Conservation (phyloP, 2,329 filamentous ascomycete genomes). For the Exophiala viscosa region DNA sequence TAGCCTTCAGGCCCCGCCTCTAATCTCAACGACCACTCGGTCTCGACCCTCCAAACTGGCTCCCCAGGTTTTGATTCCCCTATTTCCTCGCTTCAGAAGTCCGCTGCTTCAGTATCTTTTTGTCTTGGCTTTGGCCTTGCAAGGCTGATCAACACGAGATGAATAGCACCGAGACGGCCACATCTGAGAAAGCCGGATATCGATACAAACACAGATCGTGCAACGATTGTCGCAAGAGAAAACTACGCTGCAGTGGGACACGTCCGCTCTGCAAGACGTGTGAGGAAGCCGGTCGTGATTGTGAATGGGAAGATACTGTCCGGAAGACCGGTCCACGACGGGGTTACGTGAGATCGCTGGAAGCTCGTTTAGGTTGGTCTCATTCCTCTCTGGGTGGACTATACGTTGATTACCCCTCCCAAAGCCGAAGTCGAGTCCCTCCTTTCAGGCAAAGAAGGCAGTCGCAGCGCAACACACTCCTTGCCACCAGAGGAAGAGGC, state of each 20-base stretch:
- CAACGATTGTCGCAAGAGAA: conserved; percentile 3
- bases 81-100: no score
- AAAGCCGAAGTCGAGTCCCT: conserved; percentile 5
- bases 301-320: conserved; percentile 8
- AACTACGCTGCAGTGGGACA: not conserved
- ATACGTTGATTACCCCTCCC: not conserved
- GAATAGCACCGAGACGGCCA: no score
- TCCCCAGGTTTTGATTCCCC: no score
- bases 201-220: conserved; percentile 5
- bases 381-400: not conserved
- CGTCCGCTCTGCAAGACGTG: conserved; percentile 5
- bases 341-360: conserved; percentile 8
- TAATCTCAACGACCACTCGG: no score
- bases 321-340: conserved; percentile 3
- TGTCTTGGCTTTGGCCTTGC: no score
- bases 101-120: no score
- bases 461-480: not conserved
- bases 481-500: no score
- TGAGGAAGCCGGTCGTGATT: not conserved
- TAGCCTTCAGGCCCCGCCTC: no score
- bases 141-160: no score
- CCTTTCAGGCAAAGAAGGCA: not conserved
- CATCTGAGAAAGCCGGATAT: not conserved
- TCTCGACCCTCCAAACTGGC: no score
- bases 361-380: conserved; percentile 4